These are phyloP conservation scores for Pseudogymnoascus sp. DNA, from an alignment of 2,329 filamentous ascomycete genomes.

Conservation along the genomic window DNA sequence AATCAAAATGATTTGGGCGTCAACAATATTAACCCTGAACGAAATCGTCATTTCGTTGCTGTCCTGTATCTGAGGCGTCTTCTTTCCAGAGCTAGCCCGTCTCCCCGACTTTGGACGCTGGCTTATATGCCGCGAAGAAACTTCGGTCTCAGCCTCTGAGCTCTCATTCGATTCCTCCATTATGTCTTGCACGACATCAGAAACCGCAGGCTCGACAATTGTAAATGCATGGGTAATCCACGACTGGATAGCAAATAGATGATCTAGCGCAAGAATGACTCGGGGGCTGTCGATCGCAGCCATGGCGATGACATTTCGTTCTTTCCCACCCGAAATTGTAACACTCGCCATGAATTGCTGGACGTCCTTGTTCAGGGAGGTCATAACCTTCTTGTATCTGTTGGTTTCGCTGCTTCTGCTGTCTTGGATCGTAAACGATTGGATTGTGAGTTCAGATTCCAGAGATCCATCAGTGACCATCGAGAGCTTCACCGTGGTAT, in stretches of 20 bases:
- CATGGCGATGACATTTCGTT: conserved; percentile 78
- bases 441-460: conserved; percentile 86
- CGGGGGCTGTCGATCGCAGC: conserved; percentile 90
- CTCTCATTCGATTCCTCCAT: conserved; percentile 49
- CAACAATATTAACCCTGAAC: conserved; percentile 87
- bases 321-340: conserved; percentile 78
- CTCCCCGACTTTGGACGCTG: not conserved
- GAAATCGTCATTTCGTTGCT: conserved; percentile 56
- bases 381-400: conserved; percentile 98
- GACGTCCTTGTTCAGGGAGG: conserved; percentile 84
- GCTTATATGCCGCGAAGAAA: conserved; percentile 8
- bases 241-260: conserved; percentile 79
- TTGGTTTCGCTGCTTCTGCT: conserved; percentile 83
- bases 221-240: conserved; percentile 70
- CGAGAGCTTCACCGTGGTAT: conserved; percentile 82
- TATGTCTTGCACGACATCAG: conserved; percentile 39
- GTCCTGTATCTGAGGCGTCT: not conserved
- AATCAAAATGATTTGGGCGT: conserved; percentile 92
- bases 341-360: conserved; percentile 98
- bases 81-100: not conserved
- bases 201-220: conserved; percentile 48
- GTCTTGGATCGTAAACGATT: conserved; percentile 91
- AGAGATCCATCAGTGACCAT: conserved; percentile 89
- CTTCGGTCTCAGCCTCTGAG: conserved; percentile 50
- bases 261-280: conserved; percentile 92